Conservation (phyloP, 2,329 filamentous ascomycete genomes). For the Neonectria faginata region DNA sequence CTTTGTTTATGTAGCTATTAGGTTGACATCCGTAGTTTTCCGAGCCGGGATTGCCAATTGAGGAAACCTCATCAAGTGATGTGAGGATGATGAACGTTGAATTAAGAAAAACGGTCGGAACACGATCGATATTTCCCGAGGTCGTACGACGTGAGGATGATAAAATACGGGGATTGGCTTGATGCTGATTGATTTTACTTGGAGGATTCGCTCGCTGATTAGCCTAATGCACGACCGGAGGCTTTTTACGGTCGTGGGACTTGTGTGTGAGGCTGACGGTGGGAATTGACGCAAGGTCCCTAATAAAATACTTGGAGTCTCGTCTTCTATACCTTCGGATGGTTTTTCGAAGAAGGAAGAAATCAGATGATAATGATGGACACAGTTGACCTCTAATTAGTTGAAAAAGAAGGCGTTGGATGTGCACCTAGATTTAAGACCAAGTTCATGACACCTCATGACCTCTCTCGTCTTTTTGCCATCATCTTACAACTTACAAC, state of each 20-base stretch:
- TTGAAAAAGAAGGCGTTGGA: neutral
- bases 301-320: neutral
- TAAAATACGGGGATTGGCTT: neutral
- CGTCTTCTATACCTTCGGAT: constrained; percentile 6
- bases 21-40: neutral
- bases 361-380: constrained; percentile 3
- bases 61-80: neutral
- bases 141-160: neutral
- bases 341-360: constrained; percentile 3
- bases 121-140: neutral
- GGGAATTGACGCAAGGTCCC: neutral
- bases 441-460: neutral
- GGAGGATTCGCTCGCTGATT: neutral
- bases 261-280: neutral
- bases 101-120: neutral
- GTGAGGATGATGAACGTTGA: neutral
- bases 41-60: neutral
- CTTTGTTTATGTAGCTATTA: too few species aligned
- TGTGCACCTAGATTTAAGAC: neutral
- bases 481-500: too few species aligned
- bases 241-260: constrained; percentile 5
- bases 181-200: neutral
- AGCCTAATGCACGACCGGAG: constrained; percentile 12
- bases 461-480: neutral
- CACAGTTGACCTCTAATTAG: neutral